Conservation (phyloP, 129 eudicot genomes). For the Deinandra increscens region DNA sequence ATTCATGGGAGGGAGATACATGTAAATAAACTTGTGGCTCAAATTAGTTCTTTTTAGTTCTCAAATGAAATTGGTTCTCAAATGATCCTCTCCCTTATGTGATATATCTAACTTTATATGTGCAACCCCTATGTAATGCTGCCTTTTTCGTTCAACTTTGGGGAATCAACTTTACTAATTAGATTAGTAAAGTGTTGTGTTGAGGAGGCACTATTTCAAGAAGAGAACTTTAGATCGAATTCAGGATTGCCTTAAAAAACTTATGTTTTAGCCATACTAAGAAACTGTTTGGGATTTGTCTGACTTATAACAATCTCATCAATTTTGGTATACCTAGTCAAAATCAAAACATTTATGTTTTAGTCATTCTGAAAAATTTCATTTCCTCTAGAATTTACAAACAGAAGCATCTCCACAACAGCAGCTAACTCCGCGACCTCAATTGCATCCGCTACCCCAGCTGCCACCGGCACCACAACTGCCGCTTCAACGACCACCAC, state of each 20-base stretch:
- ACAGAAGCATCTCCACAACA: slow-evolving; percentile 7
- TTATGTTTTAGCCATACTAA: not conserved
- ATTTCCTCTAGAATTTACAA: slow-evolving; percentile 28
- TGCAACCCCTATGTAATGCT: not conserved
- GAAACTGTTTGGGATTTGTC: not conserved
- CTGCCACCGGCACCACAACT: not conserved
- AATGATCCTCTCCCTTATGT: too few species aligned
- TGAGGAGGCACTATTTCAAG: not conserved
- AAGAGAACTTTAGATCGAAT: not conserved
- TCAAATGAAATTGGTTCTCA: too few species aligned
- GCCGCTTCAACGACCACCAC: not conserved
- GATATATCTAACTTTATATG: not conserved
- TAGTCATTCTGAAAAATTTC: slow-evolving; percentile 8
- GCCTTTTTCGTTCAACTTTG: not conserved
- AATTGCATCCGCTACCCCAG: not conserved
- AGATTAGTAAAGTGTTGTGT: not conserved
- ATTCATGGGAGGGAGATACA: too few species aligned
- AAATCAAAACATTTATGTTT: not conserved
- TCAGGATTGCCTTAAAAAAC: not conserved
- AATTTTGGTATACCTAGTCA: not conserved
- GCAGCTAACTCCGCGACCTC: not conserved
- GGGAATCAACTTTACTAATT: not conserved
- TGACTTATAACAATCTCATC: not conserved
- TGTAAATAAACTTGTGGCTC: too few species aligned
- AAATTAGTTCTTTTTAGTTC: too few species aligned